Evolutionary conservation across 768 basidiomycete species (phyloP).

Genomic region (Lyophyllum atratum): DNA sequence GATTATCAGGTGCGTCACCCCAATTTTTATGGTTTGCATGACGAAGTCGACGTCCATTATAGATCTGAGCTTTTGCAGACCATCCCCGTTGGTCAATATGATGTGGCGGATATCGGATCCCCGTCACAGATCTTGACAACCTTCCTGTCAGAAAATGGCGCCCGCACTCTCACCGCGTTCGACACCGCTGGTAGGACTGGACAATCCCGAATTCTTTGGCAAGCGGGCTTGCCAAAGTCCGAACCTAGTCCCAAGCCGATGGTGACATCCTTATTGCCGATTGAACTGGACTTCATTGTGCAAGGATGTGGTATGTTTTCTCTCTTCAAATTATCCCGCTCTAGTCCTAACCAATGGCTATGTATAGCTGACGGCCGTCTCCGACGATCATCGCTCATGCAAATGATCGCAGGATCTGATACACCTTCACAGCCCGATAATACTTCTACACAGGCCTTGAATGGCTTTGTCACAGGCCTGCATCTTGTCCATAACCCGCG

Average conservation of each 20-base stretch:
- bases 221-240: conserved; percentile 11
- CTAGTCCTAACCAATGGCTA: conserved; percentile 7
- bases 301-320: conserved; percentile 64
- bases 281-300: conserved; percentile 60
- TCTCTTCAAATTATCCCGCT: neutral
- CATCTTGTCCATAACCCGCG: conserved; percentile 57
- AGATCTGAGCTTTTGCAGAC: conserved; percentile 19
- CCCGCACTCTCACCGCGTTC: conserved; percentile 8
- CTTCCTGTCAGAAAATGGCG: conserved; percentile 12
- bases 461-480: conserved; percentile 50
- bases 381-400: conserved; percentile 45
- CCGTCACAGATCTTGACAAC: conserved; percentile 22
- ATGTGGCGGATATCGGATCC: conserved; percentile 23
- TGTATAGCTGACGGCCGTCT: conserved; percentile 54
- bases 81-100: conserved; percentile 14
- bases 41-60: neutral
- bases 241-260: conserved; percentile 6
- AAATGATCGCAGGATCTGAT: conserved; percentile 31
- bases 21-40: neutral
- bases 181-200: conserved; percentile 1
- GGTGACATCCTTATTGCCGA: conserved; percentile 47
- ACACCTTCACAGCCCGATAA: conserved; percentile 29
- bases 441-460: conserved; percentile 47
- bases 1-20: conserved; percentile 9
- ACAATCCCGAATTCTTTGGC: conserved; percentile 27